phyloP scores from a whole-genome alignment of 2,329 filamentous ascomycete species.

The Arthrobotrys sinensis region DNA sequence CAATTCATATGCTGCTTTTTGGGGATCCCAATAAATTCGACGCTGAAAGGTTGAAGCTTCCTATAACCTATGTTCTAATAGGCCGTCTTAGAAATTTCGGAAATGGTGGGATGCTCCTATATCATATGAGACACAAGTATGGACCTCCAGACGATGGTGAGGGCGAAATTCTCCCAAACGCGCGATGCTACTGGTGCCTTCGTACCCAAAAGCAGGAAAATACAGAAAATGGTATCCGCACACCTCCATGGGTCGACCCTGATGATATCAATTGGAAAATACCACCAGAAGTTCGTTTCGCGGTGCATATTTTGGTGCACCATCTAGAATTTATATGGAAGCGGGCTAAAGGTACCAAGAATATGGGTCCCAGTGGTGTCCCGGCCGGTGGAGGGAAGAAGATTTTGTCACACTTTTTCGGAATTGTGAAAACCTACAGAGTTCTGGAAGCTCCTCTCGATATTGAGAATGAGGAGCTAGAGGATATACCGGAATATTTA shows the following conservation, averaged over 20 bases:
- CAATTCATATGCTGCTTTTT: too few species aligned
- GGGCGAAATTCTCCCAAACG: background rate
- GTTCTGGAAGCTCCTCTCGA: background rate
- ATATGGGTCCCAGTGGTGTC: background rate
- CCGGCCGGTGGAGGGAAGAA: too few species aligned
- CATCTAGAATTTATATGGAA: background rate
- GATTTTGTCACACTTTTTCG: background rate
- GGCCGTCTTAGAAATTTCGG: too few species aligned
- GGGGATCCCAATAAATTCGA: too few species aligned
- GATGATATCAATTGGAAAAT: background rate
- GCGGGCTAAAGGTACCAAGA: background rate
- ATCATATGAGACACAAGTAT: background rate
- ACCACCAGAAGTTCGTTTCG: background rate
- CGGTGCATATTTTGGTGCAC: background rate
- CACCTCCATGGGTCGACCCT: background rate
- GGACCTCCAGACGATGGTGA: background rate
- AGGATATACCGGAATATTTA: background rate
- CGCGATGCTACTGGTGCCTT: slow-evolving; percentile 8
- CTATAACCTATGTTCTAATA: background rate
- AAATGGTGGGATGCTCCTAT: background rate
- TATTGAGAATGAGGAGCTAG: background rate
- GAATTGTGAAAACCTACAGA: background rate
- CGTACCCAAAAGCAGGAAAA: background rate
- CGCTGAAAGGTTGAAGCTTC: background rate
- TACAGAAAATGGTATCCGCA: background rate